phyloP scores from a whole-genome alignment of 768 basidiomycete genomes.

The Aureoboletus auriporus region DNA sequence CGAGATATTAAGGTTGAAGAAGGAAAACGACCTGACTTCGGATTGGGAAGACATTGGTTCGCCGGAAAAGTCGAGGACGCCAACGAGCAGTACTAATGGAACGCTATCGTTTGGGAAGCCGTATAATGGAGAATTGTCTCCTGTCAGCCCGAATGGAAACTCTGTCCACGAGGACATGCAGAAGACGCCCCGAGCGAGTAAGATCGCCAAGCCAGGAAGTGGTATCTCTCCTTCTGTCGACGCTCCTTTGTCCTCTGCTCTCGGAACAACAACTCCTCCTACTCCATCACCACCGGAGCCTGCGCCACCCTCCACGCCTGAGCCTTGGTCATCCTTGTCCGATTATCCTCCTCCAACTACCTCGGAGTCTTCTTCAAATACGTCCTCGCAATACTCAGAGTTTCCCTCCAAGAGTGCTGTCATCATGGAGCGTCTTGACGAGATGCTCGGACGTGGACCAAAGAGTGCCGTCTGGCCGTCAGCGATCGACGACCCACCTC shows the following conservation, averaged over 20 bases:
- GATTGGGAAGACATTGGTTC: constrained; percentile 66
- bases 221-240: constrained; percentile 18
- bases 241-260: constrained; percentile 11
- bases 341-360: constrained; percentile 67
- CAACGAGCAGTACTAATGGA: constrained; percentile 43
- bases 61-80: constrained; percentile 42
- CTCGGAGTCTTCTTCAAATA: constrained; percentile 72
- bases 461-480: constrained; percentile 58
- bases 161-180: constrained; percentile 27
- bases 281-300: constrained; percentile 51
- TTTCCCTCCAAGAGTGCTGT: constrained; percentile 43
- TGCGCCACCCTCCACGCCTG: constrained; percentile 63
- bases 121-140: constrained; percentile 27
- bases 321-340: constrained; percentile 73
- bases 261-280: constrained; percentile 35
- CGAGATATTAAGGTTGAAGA: constrained; percentile 55
- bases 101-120: constrained; percentile 25
- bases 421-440: constrained; percentile 68
- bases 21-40: constrained; percentile 50
- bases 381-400: constrained; percentile 63
- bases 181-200: constrained; percentile 33
- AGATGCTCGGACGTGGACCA: constrained; percentile 59
- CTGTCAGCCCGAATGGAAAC: constrained; percentile 26
- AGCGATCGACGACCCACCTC: constrained; percentile 78
- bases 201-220: constrained; percentile 29